Base-by-base conservation (phyloP, 2,329 filamentous ascomycete species). In the Hymenoscyphus salicellus region DNA sequence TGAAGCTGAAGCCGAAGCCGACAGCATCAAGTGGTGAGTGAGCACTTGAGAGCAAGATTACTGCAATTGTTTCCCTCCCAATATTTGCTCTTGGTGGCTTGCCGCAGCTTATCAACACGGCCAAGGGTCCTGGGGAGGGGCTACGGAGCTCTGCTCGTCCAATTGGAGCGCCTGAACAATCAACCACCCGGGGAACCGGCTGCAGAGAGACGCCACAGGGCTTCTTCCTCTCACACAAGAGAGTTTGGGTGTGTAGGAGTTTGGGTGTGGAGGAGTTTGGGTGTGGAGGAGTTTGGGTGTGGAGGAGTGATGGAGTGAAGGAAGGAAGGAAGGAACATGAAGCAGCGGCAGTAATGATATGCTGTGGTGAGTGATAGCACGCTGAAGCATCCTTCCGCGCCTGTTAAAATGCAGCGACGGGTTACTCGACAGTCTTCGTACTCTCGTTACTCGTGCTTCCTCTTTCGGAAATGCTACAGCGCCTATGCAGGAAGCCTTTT, bases 61-160 rank as follows among this genome's bases (percentile, higher is more conserved):
- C 26, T 49, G 7, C 41, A 17, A n/a, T 46, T 46, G 8, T 10
- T 33, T 33, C 7, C 32, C 11, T 11, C 14, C 11, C 2, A 3
- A 3, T 38, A 11, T 10, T 30, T 16, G 33, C n/a, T 55, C 28
- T 49, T 38, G 38, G 57, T 61, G 49, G 52, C 58, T 56, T 61
- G 52, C 58, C 26, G 58, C 49, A 64, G 58, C 63, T 64, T 64
- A 64, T 64, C 63, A 55, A 61, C 23, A 32, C 62, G 58, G 63
- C 32, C 63, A 32, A 55, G 55, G 61, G 55, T 38, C 20, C 11
- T 52, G 46, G 23, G 11, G 46, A 52, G 46, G 46, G 46, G 17
- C 49, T n/a, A 55, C 30, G 41, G 14, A 52, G 20, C 20, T 52
- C 46, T 26, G 7, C 23, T 8, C 28, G 11, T 11, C 16, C 26